Evolutionary conservation across 192 early-diverging fungal genomes (phyloP), one percentile per base, ranked within the genome.

Genomic region (Coemansia sp.): DNA sequence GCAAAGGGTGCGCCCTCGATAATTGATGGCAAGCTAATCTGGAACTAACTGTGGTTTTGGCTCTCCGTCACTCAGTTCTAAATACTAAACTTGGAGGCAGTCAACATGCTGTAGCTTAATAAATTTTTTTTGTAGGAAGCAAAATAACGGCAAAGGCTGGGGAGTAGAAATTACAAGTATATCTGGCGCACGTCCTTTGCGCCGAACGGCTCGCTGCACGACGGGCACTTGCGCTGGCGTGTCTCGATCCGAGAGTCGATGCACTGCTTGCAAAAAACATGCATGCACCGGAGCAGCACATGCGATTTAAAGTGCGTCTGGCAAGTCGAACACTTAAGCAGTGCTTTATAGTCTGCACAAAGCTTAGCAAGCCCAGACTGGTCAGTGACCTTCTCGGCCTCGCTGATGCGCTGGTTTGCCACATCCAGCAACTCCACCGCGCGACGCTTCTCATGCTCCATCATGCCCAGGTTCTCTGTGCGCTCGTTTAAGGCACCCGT

Each of bases 231-330:
- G 76, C 94, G 88, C 80, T 96, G 95, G 6, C 96, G 87, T 0
- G 92, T 93, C 51, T 92, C 90, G 63, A 89, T 83, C 59, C 90
- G 85, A 29, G 90, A 87, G 64, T 96, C 92, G 64, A 97, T 90
- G 70, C 96, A 98, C 63, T 87, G 79, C 65, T 93, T 92, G 85
- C 96, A 98, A 84, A 98, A 98, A 14, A 91, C 91, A 68, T 98
- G 96, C 95, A 96, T 96, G 76, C 96, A 98, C 32, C 91, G 86
- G 56, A 85, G 30, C 10, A 98, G 75, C 3, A 90, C 82, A 70
- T 92, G 92, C 30, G 86, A 88, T 69, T 94, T 93, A 83, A 97
- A 95, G 52, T 92, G 85, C 23, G 81, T 88, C 65, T 87, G 87
- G 81, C 96, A 98, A 51, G 92, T 89, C 22, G 88, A 87, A 70